Base-by-base conservation (phyloP, 2,329 filamentous ascomycete genomes). In the Periconia macrospinosa region DNA sequence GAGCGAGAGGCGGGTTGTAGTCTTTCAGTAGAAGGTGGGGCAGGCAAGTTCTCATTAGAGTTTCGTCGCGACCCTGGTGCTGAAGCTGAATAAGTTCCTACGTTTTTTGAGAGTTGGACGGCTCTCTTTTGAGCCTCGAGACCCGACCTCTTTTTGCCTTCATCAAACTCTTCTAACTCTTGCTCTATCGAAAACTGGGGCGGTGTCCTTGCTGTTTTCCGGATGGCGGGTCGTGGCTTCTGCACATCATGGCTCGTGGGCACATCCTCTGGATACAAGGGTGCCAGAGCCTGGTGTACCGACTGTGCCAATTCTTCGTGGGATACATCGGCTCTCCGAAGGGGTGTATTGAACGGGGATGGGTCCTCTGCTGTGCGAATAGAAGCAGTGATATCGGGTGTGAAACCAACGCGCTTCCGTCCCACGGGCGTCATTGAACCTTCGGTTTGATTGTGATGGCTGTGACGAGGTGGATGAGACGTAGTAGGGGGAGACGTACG, bases 181-280 rank as follows among this genome's bases (percentile, higher is more conserved):
- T 70, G 66, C 30, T 65, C 67, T 30, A 72, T 56, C 45, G 60
- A 60, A 42, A 74, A 67, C 53, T 71, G 64, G n/a, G 68, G 65
- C 11, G 70, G 65, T 14, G 69, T 71, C 18, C 66, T 66, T 15
- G 60, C 51, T 30, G 55, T 59, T 63, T 68, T 73, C 20, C 71
- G 65, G 19, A 75, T 75, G 7, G 71, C 72, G 41, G 73, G 72
- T 20, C 69, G 69, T 40, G 72, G 73, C 45, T 66, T 72, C 23
- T 70, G 67, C 19, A 73, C 61, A 30, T 33, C 23, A 15, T 30
- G 27, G 42, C 65, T 62, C 33, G 59, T 60, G 46, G 57, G 35
- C 7, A 52, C 50, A 19, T 52, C 50, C 44, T 52, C 55, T 53
- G 52, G 57, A 54, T 58, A 56, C 19, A 58, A 52, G 27, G 57